Conservation (phyloP, 164 flowering plant genomes). For the Tetracentron sinense region DNA sequence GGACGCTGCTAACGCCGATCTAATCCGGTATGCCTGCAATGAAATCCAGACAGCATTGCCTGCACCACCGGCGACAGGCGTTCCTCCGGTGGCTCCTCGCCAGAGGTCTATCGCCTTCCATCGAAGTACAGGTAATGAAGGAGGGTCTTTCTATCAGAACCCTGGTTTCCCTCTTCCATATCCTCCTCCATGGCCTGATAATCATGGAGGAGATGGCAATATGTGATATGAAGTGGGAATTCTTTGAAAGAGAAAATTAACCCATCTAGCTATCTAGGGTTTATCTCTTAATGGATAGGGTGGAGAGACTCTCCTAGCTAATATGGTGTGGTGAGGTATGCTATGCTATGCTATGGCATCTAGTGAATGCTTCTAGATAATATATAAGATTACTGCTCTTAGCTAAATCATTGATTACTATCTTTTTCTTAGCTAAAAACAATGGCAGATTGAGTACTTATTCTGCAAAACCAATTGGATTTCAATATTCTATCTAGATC, state of each 20-base stretch:
- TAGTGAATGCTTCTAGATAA: neutral
- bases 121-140: slow-evolving; percentile 23
- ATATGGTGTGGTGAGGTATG: neutral
- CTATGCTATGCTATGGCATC: too few species aligned
- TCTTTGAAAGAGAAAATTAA: neutral
- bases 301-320: neutral
- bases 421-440: neutral
- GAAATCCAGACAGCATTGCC: slow-evolving; percentile 31
- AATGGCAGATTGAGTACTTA: neutral
- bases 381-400: neutral
- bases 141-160: slow-evolving; percentile 20
- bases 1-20: slow-evolving; percentile 58
- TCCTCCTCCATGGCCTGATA: slow-evolving; percentile 40
- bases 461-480: too few species aligned
- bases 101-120: slow-evolving; percentile 18
- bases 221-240: slow-evolving; percentile 16
- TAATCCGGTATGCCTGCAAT: slow-evolving; percentile 51
- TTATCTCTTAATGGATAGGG: neutral
- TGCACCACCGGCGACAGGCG: neutral
- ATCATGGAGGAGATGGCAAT: slow-evolving; percentile 25
- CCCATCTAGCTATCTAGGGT: slow-evolving; percentile 28
- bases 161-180: slow-evolving; percentile 26
- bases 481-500: neutral
- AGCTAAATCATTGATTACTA: neutral
- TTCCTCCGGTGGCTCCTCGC: slow-evolving; percentile 18